Conservation (phyloP, 139 green algal genomes). For the Coelastrella sp. region DNA sequence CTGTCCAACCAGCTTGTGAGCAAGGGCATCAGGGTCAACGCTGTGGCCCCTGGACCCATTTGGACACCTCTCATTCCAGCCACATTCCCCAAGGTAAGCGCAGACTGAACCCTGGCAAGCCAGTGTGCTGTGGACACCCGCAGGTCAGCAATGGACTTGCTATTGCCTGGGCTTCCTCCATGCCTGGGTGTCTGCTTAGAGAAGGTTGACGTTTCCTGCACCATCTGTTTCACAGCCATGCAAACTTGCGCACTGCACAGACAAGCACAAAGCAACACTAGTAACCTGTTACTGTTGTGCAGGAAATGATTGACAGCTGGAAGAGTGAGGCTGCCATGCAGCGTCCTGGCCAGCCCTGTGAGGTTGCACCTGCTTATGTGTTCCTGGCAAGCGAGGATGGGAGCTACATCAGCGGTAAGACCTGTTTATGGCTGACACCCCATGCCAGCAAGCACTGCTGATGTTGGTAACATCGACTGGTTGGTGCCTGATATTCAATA, state of each 20-base stretch:
- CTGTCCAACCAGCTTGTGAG: slow-evolving; percentile 47
- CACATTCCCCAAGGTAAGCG: slow-evolving; percentile 52
- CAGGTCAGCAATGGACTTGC: too few relatives aligned
- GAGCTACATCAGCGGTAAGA: slow-evolving; percentile 62
- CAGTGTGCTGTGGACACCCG: neutral
- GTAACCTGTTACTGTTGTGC: neutral
- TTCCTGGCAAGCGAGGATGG: slow-evolving; percentile 71
- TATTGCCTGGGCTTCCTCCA: too few relatives aligned
- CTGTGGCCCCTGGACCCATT: slow-evolving; percentile 81
- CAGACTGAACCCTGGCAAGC: neutral
- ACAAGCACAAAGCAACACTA: too few relatives aligned
- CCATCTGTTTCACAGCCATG: too few relatives aligned
- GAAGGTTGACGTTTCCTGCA: too few relatives aligned
- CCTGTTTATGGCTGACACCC: neutral
- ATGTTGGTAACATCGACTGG: neutral
- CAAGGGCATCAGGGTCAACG: slow-evolving; percentile 83
- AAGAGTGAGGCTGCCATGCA: slow-evolving; percentile 55
- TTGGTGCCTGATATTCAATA: neutral
- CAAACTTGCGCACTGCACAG: too few relatives aligned
- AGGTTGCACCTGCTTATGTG: slow-evolving; percentile 72
- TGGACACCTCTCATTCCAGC: slow-evolving; percentile 82
- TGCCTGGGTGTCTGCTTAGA: too few relatives aligned
- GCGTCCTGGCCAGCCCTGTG: slow-evolving; percentile 63
- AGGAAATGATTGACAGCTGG: slow-evolving; percentile 46
- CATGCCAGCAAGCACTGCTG: neutral